Evolutionary conservation across 108 stramenopile genomes (phyloP).

Genomic region (Parietichytrium sp.): DNA sequence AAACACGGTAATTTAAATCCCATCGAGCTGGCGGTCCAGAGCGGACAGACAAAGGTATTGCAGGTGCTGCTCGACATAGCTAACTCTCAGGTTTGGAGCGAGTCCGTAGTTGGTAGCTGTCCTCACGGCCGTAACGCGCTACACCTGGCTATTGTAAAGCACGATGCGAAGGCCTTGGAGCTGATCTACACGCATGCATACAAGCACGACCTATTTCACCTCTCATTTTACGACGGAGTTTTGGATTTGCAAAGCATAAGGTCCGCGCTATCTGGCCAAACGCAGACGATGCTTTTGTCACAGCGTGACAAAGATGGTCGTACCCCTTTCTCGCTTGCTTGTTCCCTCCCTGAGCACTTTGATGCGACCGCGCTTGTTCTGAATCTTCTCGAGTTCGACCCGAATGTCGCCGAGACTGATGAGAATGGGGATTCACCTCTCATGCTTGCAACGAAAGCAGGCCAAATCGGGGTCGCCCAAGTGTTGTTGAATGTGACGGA

Average conservation of each 20-base stretch:
- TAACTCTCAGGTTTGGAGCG: not conserved
- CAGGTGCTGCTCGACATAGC: not conserved
- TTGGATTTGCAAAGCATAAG: too few species aligned
- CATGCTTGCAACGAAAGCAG: not conserved
- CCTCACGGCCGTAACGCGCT: not conserved
- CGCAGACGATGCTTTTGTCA: too few species aligned
- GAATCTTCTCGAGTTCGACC: not conserved
- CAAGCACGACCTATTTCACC: not conserved
- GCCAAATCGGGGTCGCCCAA: not conserved
- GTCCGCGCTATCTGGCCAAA: too few species aligned
- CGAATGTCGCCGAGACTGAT: not conserved
- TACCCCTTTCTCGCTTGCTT: conserved; percentile 21
- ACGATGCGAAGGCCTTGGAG: not conserved
- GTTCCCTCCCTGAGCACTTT: not conserved
- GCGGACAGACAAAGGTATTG: not conserved
- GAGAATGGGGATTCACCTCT: not conserved
- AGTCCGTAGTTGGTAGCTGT: not conserved
- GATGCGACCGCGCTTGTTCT: not conserved
- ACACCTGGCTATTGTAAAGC: not conserved
- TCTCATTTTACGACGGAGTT: not conserved
- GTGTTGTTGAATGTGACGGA: conserved; percentile 6
- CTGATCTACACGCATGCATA: not conserved
- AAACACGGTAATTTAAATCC: not conserved
- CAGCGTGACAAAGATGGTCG: not conserved
- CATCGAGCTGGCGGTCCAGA: not conserved